phyloP scores from a whole-genome alignment of 78 protist species.

The Diacronema lutheri region DNA sequence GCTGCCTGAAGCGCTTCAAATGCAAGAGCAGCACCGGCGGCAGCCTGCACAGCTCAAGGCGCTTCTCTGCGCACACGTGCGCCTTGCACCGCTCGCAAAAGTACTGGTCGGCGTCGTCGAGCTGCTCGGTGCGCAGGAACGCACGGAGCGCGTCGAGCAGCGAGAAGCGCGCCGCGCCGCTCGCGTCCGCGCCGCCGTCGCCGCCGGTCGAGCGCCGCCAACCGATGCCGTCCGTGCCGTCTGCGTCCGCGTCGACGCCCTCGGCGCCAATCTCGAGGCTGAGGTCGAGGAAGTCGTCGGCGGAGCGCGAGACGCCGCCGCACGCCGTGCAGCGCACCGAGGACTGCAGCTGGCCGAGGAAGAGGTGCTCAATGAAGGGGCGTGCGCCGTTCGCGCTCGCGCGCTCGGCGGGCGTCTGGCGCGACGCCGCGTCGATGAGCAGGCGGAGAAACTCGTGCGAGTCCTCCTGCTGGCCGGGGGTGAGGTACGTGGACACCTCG shows the following conservation, averaged over 20 bases:
- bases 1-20: constrained; percentile 64
- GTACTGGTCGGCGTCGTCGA: constrained; percentile 80
- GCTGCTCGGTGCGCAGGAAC: constrained; percentile 63
- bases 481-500: constrained; percentile 11
- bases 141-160: constrained; percentile 49
- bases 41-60: neutral
- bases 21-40: constrained; percentile 61
- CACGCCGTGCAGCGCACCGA: constrained; percentile 69
- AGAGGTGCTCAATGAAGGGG: constrained; percentile 40
- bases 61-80: constrained; percentile 31
- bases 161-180: neutral
- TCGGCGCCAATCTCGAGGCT: constrained; percentile 47
- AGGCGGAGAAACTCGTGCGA: constrained; percentile 54
- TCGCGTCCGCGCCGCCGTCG: too few species aligned
- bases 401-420: neutral
- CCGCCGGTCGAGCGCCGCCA: too few species aligned
- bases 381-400: neutral
- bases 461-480: constrained; percentile 56
- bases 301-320: constrained; percentile 64
- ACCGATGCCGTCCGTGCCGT: too few species aligned
- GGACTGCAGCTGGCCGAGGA: constrained; percentile 77
- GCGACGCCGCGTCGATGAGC: constrained; percentile 26
- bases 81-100: constrained; percentile 43
- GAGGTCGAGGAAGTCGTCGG: constrained; percentile 83
- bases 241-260: too few species aligned